A percentile compares a stretch with the other conserved stretches of the same genome.
These are phyloP conservation scores for Xerocomus brunneocitrinus DNA, from an alignment of 768 basidiomycete genomes.

Conservation along the genomic window DNA sequence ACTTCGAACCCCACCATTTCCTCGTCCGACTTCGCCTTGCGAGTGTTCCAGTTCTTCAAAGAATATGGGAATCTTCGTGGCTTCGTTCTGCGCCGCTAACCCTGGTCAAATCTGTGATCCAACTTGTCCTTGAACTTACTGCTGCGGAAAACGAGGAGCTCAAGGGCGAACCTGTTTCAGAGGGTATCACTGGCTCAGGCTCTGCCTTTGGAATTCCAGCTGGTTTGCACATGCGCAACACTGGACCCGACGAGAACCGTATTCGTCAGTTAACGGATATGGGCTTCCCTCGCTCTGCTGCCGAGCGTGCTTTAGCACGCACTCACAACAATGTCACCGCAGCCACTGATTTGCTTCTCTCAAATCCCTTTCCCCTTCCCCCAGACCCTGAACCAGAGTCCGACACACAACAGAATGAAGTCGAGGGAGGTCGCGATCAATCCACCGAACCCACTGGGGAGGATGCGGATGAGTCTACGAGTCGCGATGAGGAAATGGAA, in stretches of 20 bases:
- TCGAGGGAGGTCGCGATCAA: slow-evolving; percentile 17
- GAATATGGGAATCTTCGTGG: slow-evolving; percentile 84
- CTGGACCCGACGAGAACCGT: slow-evolving; percentile 69
- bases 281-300: slow-evolving; percentile 92
- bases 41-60: slow-evolving; percentile 59
- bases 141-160: slow-evolving; percentile 77
- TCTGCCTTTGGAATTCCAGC: slow-evolving; percentile 29
- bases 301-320: slow-evolving; percentile 76
- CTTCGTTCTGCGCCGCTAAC: slow-evolving; percentile 68
- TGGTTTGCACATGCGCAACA: slow-evolving; percentile 31
- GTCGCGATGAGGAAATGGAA: slow-evolving; percentile 28
- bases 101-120: slow-evolving; percentile 71
- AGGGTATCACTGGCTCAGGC: slow-evolving; percentile 31
- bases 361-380: slow-evolving; percentile 73
- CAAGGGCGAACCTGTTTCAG: slow-evolving; percentile 41
- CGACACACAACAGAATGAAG: slow-evolving; percentile 17
- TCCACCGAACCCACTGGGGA: slow-evolving; percentile 29
- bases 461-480: slow-evolving; percentile 19
- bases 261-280: slow-evolving; percentile 88
- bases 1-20: slow-evolving; percentile 85
- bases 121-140: slow-evolving; percentile 74
- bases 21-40: slow-evolving; percentile 74
- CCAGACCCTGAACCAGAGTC: slow-evolving; percentile 50
- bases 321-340: slow-evolving; percentile 84
- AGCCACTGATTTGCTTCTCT: slow-evolving; percentile 83